phyloP scores from a whole-genome alignment of 2,329 filamentous ascomycete genomes.

The Cryphonectria radicalis region DNA sequence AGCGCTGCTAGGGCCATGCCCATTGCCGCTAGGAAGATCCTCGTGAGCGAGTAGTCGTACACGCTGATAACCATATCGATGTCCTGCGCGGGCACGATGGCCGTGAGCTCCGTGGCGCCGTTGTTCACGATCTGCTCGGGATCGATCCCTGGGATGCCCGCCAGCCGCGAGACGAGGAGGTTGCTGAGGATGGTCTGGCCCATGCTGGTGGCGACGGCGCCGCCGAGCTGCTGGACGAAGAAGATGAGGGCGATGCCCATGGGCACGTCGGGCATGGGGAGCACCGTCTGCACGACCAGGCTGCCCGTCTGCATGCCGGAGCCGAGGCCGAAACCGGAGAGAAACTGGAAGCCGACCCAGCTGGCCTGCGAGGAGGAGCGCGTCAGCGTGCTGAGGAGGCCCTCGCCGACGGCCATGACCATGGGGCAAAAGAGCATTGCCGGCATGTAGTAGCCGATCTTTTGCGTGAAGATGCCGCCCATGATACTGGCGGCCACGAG shows the following conservation, averaged over 20 bases:
- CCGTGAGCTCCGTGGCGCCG: slow-evolving; percentile 64
- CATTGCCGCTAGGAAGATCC: slow-evolving; percentile 66
- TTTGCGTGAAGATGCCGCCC: slow-evolving; percentile 53
- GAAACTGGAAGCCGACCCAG: slow-evolving; percentile 65
- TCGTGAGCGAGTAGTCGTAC: slow-evolving; percentile 67
- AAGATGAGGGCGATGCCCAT: slow-evolving; percentile 60
- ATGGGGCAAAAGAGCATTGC: slow-evolving; percentile 57
- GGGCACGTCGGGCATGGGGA: slow-evolving; percentile 56
- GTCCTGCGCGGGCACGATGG: slow-evolving; percentile 53
- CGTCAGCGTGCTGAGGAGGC: slow-evolving; percentile 61
- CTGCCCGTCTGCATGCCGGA: slow-evolving; percentile 61
- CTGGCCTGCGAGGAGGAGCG: slow-evolving; percentile 50
- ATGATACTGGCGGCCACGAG: slow-evolving; percentile 57
- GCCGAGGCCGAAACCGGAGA: slow-evolving; percentile 63
- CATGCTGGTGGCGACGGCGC: slow-evolving; percentile 61
- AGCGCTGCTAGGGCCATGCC: slow-evolving; percentile 60
- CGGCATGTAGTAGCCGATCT: slow-evolving; percentile 63
- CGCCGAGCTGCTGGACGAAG: slow-evolving; percentile 63
- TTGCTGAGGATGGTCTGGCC: slow-evolving; percentile 59
- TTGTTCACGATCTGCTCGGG: slow-evolving; percentile 48
- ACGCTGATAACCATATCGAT: slow-evolving; percentile 60
- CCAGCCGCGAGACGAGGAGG: slow-evolving; percentile 46
- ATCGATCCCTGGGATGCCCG: slow-evolving; percentile 48
- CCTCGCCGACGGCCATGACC: slow-evolving; percentile 56
- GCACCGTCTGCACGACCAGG: slow-evolving; percentile 60